Base-by-base conservation (phyloP, 2,329 filamentous ascomycete species). In the Periconia sp. region DNA sequence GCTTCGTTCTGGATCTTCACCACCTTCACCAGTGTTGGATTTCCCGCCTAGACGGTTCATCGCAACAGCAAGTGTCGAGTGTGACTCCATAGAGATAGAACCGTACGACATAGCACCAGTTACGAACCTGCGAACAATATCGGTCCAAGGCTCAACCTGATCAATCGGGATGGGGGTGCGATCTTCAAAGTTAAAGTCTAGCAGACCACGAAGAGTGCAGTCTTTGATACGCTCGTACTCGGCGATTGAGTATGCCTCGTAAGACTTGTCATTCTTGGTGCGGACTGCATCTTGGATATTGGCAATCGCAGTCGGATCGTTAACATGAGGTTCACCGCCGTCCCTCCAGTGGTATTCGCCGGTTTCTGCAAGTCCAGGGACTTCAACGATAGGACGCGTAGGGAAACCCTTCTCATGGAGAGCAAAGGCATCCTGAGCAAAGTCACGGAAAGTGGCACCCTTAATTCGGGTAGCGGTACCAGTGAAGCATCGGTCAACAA, bases 311-410 rank as follows among this genome's bases (percentile, higher is more conserved):
- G 89, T 87, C 7, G 93, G 93, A 66, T 97, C 92, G 77, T 97
- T 97, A 77, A 97, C 85, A 76, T 97, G 93, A 55, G 92, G 85
- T 77, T 97, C 92, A 50, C 93, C 93, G 67, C 93, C 93, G 73
- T 97, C 92, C 77, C 93, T 89, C 93, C 93, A 97, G 76, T 97
- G 93, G 78, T 97, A 97, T 75, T 97, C 93, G 60, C 93, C 93
- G 54, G 93, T 94, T 77, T 97, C 93, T 3, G 89, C 84, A 37
- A 97, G 86, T 60, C 91, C 92, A 58, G 89, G 85, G 55, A 96
- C 81, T 57, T 86, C 83, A 30, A 89, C 81, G 46, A 93, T 92
- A 68, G 87, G 81, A 50, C 90, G 87, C 19, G 88, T 89, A 30
- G 93, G 91, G 79, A 88, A 97, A 45, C 93, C 93, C 68, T 89